Evolutionary conservation across 108 stramenopile species (phyloP), one percentile per base, ranked within the genome.

Genomic region (Fistulifera pelliculosa): DNA sequence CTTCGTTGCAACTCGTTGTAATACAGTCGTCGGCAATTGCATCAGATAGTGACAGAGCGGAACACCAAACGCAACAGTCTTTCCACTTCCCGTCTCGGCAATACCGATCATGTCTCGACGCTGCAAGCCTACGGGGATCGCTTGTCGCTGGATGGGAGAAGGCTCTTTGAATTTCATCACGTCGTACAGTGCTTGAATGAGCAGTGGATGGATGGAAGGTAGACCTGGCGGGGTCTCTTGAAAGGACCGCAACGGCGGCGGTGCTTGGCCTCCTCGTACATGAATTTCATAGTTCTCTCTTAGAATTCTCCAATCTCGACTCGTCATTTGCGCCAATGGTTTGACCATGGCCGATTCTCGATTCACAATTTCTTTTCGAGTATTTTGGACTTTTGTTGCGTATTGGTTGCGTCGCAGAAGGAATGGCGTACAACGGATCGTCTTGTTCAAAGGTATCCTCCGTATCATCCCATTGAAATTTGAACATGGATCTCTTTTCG

Each of bases 281-380:
- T 80, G 61, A 61, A 99, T 99, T 65, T 97, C 93, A 66, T 83
- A 95, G 70, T 97, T 96, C 70, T 99, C 98, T 21, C 96, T 77
- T 49, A 96, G 77, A 59, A 99, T 99, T 48, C 98, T 73, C 98
- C 98, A 99, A 78, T 99, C 98, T 7, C 98, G 79, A 7, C 69
- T 50, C 8, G 90, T 93, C 98, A 99, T 99, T 23, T 77, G 77
- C 7, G 58, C 50, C 52, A 96, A 47, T 12, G 88, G 81, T 64
- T 98, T 95, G 28, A 63, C 54, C 17, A 62, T 62, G 58, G 93
- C 79, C 40, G 86, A 58, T 13, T 66, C 35, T 3, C 66, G 49
- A 18, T 47, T 65, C 2, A 60, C 23, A n/a, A 65, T 47, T 66
- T 68, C 21, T 12, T 40, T 16, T 12, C 14, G 13, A 47, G 48